Percentiles rank a stretch among this genome's conserved stretches.
These are phyloP conservation scores for Cystobasidium ongulense DNA, from an alignment of 768 basidiomycete species.

Conservation along the genomic window DNA sequence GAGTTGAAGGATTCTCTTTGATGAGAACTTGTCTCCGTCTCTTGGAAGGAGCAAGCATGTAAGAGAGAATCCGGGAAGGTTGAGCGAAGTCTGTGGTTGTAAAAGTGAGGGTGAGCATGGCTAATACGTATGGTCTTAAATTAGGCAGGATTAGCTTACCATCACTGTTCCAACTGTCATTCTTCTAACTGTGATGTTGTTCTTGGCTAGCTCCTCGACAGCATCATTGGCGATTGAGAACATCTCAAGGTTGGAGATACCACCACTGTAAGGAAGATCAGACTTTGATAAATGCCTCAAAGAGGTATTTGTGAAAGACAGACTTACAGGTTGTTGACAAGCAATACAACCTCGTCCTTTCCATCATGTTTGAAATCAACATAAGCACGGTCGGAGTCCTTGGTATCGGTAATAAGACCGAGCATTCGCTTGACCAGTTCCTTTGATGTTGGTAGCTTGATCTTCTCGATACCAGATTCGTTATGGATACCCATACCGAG, in stretches of 20 bases:
- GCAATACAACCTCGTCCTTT: conserved; percentile 44
- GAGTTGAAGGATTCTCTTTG: conserved; percentile 44
- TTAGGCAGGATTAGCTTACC: neutral
- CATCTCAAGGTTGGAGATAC: conserved; percentile 42
- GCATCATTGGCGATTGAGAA: conserved; percentile 39
- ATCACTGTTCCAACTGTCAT: conserved; percentile 36
- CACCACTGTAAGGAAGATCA: conserved; percentile 31
- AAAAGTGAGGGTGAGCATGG: conserved; percentile 12
- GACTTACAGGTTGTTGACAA: conserved; percentile 47
- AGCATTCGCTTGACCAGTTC: conserved; percentile 46
- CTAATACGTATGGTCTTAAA: neutral
- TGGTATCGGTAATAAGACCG: conserved; percentile 43
- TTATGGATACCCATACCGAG: conserved; percentile 49
- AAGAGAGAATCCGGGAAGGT: conserved; percentile 49
- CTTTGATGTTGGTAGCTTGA: conserved; percentile 39
- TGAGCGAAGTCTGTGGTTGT: conserved; percentile 44
- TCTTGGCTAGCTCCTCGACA: conserved; percentile 33
- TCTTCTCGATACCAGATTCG: conserved; percentile 47
- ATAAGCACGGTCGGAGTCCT: conserved; percentile 46
- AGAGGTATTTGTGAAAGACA: neutral
- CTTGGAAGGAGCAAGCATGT: conserved; percentile 46
- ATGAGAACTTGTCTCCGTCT: conserved; percentile 40
- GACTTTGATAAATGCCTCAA: neutral
- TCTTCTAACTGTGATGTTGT: conserved; percentile 39
- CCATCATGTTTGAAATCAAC: conserved; percentile 46